Conservation (phyloP, 805 yeast genomes). For the Myxozyma udenii region DNA sequence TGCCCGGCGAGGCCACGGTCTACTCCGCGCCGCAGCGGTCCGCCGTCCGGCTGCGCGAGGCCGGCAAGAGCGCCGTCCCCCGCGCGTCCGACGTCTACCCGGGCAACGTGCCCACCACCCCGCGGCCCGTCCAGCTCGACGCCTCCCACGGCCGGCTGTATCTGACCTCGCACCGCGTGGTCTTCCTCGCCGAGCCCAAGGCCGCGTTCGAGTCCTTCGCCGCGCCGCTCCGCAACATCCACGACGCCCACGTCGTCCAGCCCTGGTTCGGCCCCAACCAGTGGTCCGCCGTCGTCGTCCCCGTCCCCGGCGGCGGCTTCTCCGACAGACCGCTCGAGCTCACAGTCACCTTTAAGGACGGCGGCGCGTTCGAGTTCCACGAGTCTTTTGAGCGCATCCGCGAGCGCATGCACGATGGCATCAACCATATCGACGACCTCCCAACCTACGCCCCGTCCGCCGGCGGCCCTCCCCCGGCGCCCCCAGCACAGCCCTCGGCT, state of each 20-base stretch:
- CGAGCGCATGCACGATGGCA: constrained; percentile 30
- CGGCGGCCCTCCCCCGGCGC: constrained; percentile 1
- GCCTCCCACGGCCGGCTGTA: constrained; percentile 26
- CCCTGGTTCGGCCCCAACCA: constrained; percentile 34
- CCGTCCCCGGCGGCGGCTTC: constrained; percentile 33
- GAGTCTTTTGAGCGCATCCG: constrained; percentile 29
- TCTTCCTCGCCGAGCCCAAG: constrained; percentile 25
- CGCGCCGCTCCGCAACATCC: constrained; percentile 25
- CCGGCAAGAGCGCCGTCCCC: constrained; percentile 4
- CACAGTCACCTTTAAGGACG: constrained; percentile 32
- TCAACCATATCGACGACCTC: constrained; percentile 31
- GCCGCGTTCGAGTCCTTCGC: constrained; percentile 27
- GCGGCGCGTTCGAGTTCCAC: constrained; percentile 34
- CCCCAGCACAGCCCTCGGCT: not conserved
- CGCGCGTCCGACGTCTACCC: constrained; percentile 12
- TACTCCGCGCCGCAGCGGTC: constrained; percentile 22
- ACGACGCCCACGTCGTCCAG: constrained; percentile 31
- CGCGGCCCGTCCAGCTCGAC: constrained; percentile 12
- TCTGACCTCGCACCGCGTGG: constrained; percentile 31
- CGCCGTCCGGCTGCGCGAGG: constrained; percentile 15
- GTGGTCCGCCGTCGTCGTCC: constrained; percentile 28
- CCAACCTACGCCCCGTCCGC: constrained; percentile 23
- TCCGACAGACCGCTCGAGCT: constrained; percentile 25
- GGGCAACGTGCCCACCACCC: constrained; percentile 5
- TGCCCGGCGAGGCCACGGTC: constrained; percentile 23